A percentile compares a stretch with the other conserved stretches of the same genome.
phyloP scores from a whole-genome alignment of 371 early-diverging fungal species.

The Haplosporangium sp. region DNA sequence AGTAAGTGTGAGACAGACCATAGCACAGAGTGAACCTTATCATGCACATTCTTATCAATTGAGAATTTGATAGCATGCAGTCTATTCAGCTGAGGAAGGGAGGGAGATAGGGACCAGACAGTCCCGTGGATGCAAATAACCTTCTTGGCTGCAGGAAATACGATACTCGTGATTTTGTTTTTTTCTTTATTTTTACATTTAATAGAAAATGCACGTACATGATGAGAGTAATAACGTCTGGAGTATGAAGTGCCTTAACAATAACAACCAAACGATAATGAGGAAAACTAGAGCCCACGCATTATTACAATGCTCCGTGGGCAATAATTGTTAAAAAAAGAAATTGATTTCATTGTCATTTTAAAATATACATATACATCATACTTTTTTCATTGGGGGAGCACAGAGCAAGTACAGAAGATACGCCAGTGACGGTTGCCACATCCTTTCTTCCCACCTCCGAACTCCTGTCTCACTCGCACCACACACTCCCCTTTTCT shows the following conservation, averaged over 20 bases:
- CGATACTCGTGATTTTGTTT: neutral
- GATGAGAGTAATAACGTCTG: too few species aligned
- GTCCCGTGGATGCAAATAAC: conserved; percentile 7
- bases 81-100: neutral
- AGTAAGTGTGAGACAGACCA: neutral
- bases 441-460: neutral
- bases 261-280: too few species aligned
- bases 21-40: neutral
- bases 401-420: neutral
- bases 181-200: neutral
- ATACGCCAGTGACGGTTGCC: neutral
- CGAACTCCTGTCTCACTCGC: too few species aligned
- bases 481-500: neutral
- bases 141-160: neutral
- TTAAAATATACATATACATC: neutral
- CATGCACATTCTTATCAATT: neutral
- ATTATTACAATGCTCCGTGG: conserved; percentile 1
- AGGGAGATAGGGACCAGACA: neutral
- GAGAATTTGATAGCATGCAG: neutral
- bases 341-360: neutral
- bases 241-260: neutral
- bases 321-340: neutral
- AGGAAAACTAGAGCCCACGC: conserved; percentile 4
- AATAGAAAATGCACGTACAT: too few species aligned
- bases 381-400: too few species aligned